A percentile compares a stretch with the other conserved stretches of the same genome.
These are phyloP conservation scores for Phytopythium sindhum DNA, from an alignment of 352 stramenopile genomes.

Conservation along the genomic window DNA sequence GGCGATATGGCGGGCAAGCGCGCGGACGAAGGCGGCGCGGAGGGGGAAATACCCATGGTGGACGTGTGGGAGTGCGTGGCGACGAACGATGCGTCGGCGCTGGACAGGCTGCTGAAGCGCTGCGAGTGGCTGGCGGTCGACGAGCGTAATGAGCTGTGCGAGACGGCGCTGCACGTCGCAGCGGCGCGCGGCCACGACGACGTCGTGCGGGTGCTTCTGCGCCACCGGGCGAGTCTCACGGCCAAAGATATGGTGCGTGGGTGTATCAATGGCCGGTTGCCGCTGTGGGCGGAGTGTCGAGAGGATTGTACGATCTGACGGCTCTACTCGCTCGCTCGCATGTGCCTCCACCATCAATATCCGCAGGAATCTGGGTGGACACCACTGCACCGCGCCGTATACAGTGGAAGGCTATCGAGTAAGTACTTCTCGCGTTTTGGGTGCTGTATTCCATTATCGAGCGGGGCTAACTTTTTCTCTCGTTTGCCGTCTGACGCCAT, in stretches of 20 bases:
- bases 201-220: conserved; percentile 51
- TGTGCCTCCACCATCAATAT: not conserved
- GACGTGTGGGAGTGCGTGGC: conserved; percentile 26
- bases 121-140: conserved; percentile 37
- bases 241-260: conserved; percentile 63
- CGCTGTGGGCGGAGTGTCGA: not conserved
- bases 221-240: conserved; percentile 46
- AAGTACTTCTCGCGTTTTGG: conserved; percentile 13
- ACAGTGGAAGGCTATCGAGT: conserved; percentile 68
- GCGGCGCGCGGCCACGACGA: conserved; percentile 50
- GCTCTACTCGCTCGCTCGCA: conserved; percentile 7
- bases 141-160: conserved; percentile 61
- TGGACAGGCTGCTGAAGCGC: conserved; percentile 22
- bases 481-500: not conserved
- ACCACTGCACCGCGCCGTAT: conserved; percentile 68
- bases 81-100: conserved; percentile 8
- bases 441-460: not conserved
- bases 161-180: conserved; percentile 75
- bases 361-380: conserved; percentile 81
- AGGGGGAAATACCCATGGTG: not conserved
- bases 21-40: not conserved
- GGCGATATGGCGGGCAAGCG: not conserved
- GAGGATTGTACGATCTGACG: not conserved
- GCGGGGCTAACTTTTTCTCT: not conserved
- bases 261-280: conserved; percentile 13